phyloP scores from a whole-genome alignment of 2,329 filamentous ascomycete species.

The Ceratocystis ficicola region DNA sequence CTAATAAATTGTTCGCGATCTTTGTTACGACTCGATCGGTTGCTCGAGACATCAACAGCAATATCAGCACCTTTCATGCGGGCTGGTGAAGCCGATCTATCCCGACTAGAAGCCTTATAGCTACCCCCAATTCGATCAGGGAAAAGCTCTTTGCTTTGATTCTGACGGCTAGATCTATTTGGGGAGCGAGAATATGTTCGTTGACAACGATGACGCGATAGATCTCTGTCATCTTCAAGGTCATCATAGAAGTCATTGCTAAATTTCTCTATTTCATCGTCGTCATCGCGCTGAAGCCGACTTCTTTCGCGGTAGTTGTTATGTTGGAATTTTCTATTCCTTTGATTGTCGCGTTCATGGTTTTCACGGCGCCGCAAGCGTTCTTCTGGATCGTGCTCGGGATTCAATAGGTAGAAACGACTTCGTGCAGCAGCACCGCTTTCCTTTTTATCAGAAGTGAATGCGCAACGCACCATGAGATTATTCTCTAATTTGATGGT shows the following conservation, averaged over 20 bases:
- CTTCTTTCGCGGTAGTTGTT: slow-evolving; percentile 36
- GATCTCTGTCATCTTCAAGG: slow-evolving; percentile 42
- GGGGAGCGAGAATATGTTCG: slow-evolving; percentile 27
- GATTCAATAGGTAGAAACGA: slow-evolving; percentile 84
- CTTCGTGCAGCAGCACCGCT: slow-evolving; percentile 67
- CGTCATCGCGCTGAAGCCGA: slow-evolving; percentile 28
- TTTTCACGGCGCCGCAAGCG: slow-evolving; percentile 46
- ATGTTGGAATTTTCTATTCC: slow-evolving; percentile 29
- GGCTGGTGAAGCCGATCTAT: slow-evolving; percentile 42
- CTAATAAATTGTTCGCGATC: slow-evolving; percentile 29
- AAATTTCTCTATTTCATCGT: slow-evolving; percentile 45
- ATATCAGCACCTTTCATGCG: slow-evolving; percentile 31
- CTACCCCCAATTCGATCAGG: slow-evolving; percentile 30
- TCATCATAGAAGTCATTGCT: slow-evolving; percentile 79
- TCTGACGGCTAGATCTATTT: slow-evolving; percentile 25
- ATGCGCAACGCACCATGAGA: slow-evolving; percentile 61
- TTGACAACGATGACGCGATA: slow-evolving; percentile 28
- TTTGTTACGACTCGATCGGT: slow-evolving; percentile 29
- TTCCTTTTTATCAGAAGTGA: slow-evolving; percentile 66
- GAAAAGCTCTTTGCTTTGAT: slow-evolving; percentile 53
- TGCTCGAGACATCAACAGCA: background rate
- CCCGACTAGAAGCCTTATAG: slow-evolving; percentile 28
- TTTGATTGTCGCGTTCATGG: slow-evolving; percentile 51
- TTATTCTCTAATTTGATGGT: slow-evolving; percentile 54
- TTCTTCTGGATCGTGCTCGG: slow-evolving; percentile 74